Conservation (phyloP, 2,329 filamentous ascomycete species). For the Cytospora schulzeri region DNA sequence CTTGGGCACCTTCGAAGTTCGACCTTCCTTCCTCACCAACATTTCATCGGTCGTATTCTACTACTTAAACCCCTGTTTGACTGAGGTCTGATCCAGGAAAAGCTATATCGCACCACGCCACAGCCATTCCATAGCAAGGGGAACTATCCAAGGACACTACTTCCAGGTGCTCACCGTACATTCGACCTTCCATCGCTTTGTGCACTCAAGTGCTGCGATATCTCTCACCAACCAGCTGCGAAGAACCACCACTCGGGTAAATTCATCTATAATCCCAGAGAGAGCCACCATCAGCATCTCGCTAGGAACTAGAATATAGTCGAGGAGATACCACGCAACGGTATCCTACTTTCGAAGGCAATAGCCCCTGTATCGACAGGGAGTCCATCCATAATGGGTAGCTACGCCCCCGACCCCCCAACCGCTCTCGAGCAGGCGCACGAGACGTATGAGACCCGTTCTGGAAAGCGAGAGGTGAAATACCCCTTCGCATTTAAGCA, state of each 20-base stretch:
- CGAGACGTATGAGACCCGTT: conserved; percentile 20
- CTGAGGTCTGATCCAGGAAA: no score
- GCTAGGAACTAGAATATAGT: not conserved
- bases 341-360: not conserved
- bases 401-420: not conserved
- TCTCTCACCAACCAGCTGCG: no score
- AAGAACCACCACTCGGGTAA: not conserved
- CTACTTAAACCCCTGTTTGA: no score
- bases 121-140: not conserved
- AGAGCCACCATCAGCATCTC: not conserved
- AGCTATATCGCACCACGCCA: not conserved
- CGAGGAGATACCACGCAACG: not conserved
- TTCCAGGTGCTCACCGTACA: not conserved
- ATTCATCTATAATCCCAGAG: not conserved
- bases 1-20: not conserved
- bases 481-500: conserved; percentile 31
- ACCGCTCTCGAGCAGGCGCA: conserved; percentile 25
- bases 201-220: not conserved
- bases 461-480: conserved; percentile 21
- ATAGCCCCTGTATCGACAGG: not conserved
- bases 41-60: not conserved
- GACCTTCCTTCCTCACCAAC: not conserved
- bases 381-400: not conserved
- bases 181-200: not conserved
- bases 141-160: no score